Base-by-base conservation (phyloP, 345 rosid genomes). In the Brassica nigra region DNA sequence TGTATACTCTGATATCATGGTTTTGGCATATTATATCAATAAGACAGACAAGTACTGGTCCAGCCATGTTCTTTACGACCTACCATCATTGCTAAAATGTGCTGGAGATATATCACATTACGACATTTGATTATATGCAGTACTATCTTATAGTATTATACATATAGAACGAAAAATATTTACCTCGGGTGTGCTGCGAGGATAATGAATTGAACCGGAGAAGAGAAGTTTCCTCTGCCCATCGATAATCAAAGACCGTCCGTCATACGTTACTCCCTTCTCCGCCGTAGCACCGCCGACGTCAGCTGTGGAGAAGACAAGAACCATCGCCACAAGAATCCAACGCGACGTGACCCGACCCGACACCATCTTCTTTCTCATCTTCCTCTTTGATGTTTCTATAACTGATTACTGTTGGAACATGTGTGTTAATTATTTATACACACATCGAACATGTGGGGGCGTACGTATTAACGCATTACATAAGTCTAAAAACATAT, bases 131-230 rank as follows among this genome's bases (percentile, higher is more conserved):
- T 47, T 47, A 14, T 47, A 14, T 47, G 16, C 16, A 14, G 16
- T 34, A 47, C 4, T 14, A 14, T 39, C 14, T 14, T 49, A 49
- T 14, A 31, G 8, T 20, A 49, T 12, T 23, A 62, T 33, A 18
- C 16, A 66, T 67, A 65, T 8, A 36, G 4, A 6, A 47, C 15
- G 42, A 71, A 69, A 11, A 23, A 4, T 9, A 52, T 30, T 57
- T 79, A 86, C 90, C 86, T 86, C 79, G 62, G 90, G 90, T 68
- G 90, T 87, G 84, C 88, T 86, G 36, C 90, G 87, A 70, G 90
- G 87, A 83, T 87, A 87, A 57, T 87, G 90, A 76, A 87, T 86
- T 0, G 90, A 86, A 78, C 88, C 90, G 3, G 90, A 87, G 75
- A 87, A 84, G 71, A 87, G 83, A 47, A 87, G 78, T 69, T 78